Base-by-base conservation (phyloP, 2,329 filamentous ascomycete species). In the Diaporthe caulivora region DNA sequence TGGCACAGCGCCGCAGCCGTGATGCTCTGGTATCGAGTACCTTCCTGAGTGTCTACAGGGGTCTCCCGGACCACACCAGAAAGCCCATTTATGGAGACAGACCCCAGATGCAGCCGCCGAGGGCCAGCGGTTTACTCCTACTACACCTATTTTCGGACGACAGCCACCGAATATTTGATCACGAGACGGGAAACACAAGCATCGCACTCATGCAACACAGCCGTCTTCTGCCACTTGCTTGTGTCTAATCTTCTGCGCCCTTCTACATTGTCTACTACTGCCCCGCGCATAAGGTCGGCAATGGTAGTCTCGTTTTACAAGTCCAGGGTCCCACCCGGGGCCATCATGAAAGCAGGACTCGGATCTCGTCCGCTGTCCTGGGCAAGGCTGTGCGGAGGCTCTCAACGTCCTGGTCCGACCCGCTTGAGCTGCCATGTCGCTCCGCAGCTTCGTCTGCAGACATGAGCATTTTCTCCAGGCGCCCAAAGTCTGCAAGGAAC, bases 401-500 rank as follows among this genome's bases (percentile, higher is more conserved):
- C 26, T 81, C 78, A 34, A 75, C 68, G n/a, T 79, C 80, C 34
- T 68, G 44, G 5, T 55, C 11, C 75, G 74, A 15, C 21, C 65
- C 67, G n/a, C 34, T 58, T 44, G 21, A 6, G 17, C 57, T 54
- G 49, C 62, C 18, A 68, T 78, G 72, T 55, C 78, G 76, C 60
- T 82, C 81, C 6, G 75, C 76, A 76, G 81, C 51, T 75, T 84
- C 83, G 75, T 87, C 86, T 34, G 83, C 83, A 8, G 83, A 80
- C 42, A 86, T 80, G 44, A 91, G 83, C 70, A 87, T 80, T 67
- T 85, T 83, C 77, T 91, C 89, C 2, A 90, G 80, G 68, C 86
- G 84, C 79, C 90, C 94, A 83, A 98, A 99, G 78, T 97, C 94
- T 42, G 89, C 87, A 77, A 95, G 97, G 83, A 99, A 99, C 70